Percentiles rank a stretch among this genome's conserved stretches.
Conservation (phyloP, 768 basidiomycete genomes). For the Lactarius tabidus region DNA sequence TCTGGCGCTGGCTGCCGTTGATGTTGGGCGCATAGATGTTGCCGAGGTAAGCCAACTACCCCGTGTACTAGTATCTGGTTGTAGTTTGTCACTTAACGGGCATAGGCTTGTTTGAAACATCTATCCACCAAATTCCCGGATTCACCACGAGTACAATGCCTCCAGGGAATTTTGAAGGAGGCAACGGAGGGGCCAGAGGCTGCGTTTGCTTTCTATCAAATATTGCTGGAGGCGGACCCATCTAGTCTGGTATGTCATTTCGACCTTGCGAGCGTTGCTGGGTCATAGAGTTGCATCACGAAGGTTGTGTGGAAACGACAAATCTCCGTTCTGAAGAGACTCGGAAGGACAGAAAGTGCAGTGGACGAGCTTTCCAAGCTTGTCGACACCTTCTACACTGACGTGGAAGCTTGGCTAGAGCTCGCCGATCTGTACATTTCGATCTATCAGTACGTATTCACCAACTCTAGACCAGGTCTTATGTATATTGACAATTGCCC, state of each 20-base stretch:
- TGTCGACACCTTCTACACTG: conserved; percentile 85
- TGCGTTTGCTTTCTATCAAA: conserved; percentile 61
- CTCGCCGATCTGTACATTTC: conserved; percentile 75
- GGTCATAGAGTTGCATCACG: neutral
- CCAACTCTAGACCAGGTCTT: neutral
- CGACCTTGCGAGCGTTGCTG: neutral
- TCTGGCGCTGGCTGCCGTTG: conserved; percentile 70
- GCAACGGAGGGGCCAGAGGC: conserved; percentile 52
- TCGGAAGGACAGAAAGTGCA: conserved; percentile 59
- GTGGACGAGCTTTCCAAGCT: conserved; percentile 67
- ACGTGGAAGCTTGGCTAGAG: conserved; percentile 85
- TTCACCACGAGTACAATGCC: conserved; percentile 74
- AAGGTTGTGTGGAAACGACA: conserved; percentile 79
- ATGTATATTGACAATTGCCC: neutral
- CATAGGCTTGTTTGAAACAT: conserved; percentile 57
- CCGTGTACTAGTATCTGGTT: neutral
- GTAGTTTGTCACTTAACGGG: neutral
- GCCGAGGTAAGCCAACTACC: conserved; percentile 59
- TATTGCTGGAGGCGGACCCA: conserved; percentile 57
- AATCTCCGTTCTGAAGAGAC: conserved; percentile 63
- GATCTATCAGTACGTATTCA: conserved; percentile 60
- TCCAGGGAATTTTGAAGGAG: conserved; percentile 78
- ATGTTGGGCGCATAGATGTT: conserved; percentile 65
- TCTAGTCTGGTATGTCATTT: conserved; percentile 59
- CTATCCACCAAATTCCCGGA: conserved; percentile 65